Evolutionary conservation across 1,139 yeast genomes (phyloP), one percentile per base, ranked within the genome.

Genomic region (Scheffersomyces titani): DNA sequence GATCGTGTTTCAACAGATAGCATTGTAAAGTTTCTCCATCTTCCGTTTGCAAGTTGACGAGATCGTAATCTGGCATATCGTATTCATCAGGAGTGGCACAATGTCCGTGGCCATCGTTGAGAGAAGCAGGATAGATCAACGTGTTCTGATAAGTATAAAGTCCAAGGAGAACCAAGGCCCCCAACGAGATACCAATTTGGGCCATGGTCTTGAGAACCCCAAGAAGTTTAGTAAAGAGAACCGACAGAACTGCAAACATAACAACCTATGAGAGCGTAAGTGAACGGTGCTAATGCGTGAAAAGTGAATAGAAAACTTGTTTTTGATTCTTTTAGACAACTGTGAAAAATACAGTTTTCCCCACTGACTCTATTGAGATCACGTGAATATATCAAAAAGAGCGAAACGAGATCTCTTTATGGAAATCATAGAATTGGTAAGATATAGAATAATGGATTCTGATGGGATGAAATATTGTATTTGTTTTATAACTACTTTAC

Each of bases 41-140:
- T 3, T 75, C 71, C 0, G 99, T 93, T 9, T 73, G 75, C 47
- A 96, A 70, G 51, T 75, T 73, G 0, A 89, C 77, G 51, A 81
- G 82, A 64, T 91, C 89, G 68, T 83, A 94, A 36, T 72, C 66
- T 3, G 89, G 87, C 77, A 94, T 78, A 13, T 80, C 89, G 68
- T 82, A 87, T 55, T 79, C 80, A 61, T 84, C 91, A 0, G 99
- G 99, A 0, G 91, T 88, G 48, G 90, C 92, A 20, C 94, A 96
- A 51, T 76, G 70, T 0, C 85, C 85, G 54, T 92, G 83, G 3
- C 96, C 97, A 56, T 87, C 89, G 58, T 93, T 93, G 52, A 92
- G 79, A 60, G 85, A 80, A 2, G 97, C 84, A 0, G 98, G 98
- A 68, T 94, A 94, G 13, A 94, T 88, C 55, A 96, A 71, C 53